phyloP scores from a whole-genome alignment of 257 asterid genomes.

The Fraxinus excelsior region DNA sequence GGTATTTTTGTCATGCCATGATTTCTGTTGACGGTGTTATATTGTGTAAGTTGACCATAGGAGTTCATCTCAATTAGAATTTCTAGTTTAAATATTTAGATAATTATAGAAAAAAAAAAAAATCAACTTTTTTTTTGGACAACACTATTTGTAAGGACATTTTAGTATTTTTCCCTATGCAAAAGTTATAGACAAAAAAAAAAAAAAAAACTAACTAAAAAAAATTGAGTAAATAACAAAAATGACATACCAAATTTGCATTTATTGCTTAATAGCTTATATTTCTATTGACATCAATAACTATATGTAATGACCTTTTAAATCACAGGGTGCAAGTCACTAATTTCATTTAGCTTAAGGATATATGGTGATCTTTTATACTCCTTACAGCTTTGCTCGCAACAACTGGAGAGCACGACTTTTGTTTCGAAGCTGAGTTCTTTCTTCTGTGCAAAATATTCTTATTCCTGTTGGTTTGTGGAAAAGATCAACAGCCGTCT shows the following conservation, averaged over 20 bases:
- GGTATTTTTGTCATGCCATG: neutral
- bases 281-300: neutral
- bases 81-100: neutral
- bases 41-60: neutral
- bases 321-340: neutral
- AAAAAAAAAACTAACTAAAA: neutral
- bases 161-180: neutral
- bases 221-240: neutral
- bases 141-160: neutral
- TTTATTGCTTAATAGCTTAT: neutral
- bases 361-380: constrained; percentile 3
- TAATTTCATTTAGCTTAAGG: constrained; percentile 17
- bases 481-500: constrained; percentile 94
- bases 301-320: neutral
- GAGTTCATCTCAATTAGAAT: neutral
- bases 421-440: constrained; percentile 87
- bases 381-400: constrained; percentile 88
- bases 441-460: constrained; percentile 97
- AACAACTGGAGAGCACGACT: constrained; percentile 82
- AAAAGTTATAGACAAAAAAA: neutral
- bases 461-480: constrained; percentile 99
- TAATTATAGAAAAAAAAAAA: neutral
- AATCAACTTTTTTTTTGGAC: neutral
- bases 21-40: neutral
- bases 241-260: neutral